Percentiles rank a stretch among this genome's conserved stretches.
Evolutionary conservation across 2,329 filamentous ascomycete species (phyloP).

Genomic region (Cordyceps cicadae): DNA sequence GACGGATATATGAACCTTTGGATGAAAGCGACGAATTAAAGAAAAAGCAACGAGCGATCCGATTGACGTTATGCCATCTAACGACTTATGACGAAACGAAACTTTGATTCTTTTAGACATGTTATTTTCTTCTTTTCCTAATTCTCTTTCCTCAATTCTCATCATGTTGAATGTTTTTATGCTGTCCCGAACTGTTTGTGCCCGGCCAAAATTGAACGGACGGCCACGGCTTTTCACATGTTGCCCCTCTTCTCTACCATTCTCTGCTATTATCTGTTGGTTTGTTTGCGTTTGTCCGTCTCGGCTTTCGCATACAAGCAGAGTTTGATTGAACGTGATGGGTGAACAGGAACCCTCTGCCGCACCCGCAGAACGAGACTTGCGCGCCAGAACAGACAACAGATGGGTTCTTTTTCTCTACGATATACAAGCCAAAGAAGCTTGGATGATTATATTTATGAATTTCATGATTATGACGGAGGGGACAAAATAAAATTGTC

Average conservation of each 20-base stretch:
- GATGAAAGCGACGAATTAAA: constrained; percentile 10
- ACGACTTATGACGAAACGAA: constrained; percentile 21
- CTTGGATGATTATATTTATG: background rate
- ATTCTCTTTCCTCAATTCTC: background rate
- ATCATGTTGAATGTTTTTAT: background rate
- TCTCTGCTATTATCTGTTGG: too few relatives aligned
- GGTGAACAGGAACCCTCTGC: background rate
- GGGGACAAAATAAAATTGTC: constrained; percentile 7
- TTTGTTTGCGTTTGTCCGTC: too few relatives aligned
- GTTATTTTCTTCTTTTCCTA: constrained; percentile 2
- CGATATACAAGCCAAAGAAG: background rate
- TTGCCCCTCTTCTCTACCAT: background rate
- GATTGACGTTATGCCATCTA: constrained; percentile 14
- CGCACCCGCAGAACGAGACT: background rate
- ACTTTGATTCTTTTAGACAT: constrained; percentile 16
- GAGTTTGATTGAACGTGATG: background rate
- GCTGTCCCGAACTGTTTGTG: background rate
- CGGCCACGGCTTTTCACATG: background rate
- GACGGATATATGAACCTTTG: constrained; percentile 4
- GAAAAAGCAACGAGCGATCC: constrained; percentile 12
- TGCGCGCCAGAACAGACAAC: background rate
- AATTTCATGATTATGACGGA: background rate
- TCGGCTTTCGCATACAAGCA: too few relatives aligned
- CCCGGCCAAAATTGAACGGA: background rate
- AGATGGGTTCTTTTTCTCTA: background rate